Evolutionary conservation across 768 basidiomycete species (phyloP).

Genomic region (Dioszegia crocea): DNA sequence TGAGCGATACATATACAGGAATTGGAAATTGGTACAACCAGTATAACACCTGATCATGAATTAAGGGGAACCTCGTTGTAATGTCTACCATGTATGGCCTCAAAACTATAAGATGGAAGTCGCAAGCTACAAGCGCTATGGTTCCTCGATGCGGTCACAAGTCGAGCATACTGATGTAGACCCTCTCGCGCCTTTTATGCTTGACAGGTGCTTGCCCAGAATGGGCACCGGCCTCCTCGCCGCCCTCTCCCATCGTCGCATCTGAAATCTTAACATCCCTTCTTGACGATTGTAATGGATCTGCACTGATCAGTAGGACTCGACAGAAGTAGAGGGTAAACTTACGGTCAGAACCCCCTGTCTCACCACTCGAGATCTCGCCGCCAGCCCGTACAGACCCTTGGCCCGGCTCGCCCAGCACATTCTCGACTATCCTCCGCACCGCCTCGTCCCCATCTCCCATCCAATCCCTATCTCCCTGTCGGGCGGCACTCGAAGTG

Average conservation of each 20-base stretch:
- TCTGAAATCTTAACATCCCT: too few species aligned
- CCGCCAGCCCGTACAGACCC: background rate
- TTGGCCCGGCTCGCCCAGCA: background rate
- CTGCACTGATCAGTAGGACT: too few species aligned
- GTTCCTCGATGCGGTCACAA: background rate
- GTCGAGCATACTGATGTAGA: conserved; percentile 7
- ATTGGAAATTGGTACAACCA: background rate
- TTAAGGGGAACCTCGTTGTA: background rate
- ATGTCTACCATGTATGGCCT: too few species aligned
- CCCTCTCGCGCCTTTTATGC: background rate
- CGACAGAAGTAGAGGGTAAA: too few species aligned
- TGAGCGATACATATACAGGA: background rate
- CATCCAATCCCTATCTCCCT: background rate
- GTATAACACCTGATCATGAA: background rate
- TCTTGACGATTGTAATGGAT: too few species aligned
- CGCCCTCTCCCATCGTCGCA: background rate
- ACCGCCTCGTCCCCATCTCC: conserved; percentile 1
- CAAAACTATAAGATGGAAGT: too few species aligned
- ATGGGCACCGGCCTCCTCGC: background rate
- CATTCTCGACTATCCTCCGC: background rate
- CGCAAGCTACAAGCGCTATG: too few species aligned
- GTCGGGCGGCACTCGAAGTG: background rate
- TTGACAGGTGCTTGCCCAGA: background rate
- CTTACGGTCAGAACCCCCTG: too few species aligned
- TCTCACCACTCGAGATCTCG: too few species aligned